These are phyloP conservation scores for Emericellopsis terricola DNA, from an alignment of 495 filamentous ascomycete genomes.

Conservation along the genomic window DNA sequence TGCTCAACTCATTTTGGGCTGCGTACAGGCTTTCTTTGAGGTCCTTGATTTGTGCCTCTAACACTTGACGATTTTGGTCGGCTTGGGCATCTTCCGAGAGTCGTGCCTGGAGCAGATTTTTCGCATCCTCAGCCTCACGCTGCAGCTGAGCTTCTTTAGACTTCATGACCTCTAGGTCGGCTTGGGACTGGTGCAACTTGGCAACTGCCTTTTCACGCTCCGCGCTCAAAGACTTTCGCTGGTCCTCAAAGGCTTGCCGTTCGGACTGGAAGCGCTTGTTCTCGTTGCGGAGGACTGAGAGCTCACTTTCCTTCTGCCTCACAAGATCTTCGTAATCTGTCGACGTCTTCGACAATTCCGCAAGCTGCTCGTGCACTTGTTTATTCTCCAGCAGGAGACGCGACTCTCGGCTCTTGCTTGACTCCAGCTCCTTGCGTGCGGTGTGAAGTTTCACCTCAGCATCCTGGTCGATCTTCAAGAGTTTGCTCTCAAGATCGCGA, in stretches of 20 bases:
- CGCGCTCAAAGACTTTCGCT: constrained; percentile 44
- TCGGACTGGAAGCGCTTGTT: constrained; percentile 62
- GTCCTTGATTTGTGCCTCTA: constrained; percentile 76
- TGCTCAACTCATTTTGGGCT: constrained; percentile 72
- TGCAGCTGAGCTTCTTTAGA: constrained; percentile 69
- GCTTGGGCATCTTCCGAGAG: constrained; percentile 80
- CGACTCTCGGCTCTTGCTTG: constrained; percentile 47
- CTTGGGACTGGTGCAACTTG: constrained; percentile 68
- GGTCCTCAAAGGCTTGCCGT: constrained; percentile 55
- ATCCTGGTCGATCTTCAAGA: constrained; percentile 76
- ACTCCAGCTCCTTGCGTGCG: constrained; percentile 67
- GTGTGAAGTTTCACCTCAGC: constrained; percentile 70
- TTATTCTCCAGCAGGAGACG: constrained; percentile 69
- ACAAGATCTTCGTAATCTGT: constrained; percentile 90
- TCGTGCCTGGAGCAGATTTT: constrained; percentile 67
- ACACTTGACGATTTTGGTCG: constrained; percentile 63
- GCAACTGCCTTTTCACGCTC: constrained; percentile 68
- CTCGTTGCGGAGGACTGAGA: constrained; percentile 68
- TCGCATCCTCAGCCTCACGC: constrained; percentile 78
- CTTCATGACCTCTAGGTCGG: constrained; percentile 71
- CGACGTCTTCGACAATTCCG: constrained; percentile 76
- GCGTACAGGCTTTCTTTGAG: constrained; percentile 72
- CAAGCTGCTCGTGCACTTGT: constrained; percentile 68
- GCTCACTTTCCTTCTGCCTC: constrained; percentile 81
- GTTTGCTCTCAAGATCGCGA: constrained; percentile 68